phyloP scores from a whole-genome alignment of 495 filamentous ascomycete genomes.

The Trichoderma gamsii region DNA sequence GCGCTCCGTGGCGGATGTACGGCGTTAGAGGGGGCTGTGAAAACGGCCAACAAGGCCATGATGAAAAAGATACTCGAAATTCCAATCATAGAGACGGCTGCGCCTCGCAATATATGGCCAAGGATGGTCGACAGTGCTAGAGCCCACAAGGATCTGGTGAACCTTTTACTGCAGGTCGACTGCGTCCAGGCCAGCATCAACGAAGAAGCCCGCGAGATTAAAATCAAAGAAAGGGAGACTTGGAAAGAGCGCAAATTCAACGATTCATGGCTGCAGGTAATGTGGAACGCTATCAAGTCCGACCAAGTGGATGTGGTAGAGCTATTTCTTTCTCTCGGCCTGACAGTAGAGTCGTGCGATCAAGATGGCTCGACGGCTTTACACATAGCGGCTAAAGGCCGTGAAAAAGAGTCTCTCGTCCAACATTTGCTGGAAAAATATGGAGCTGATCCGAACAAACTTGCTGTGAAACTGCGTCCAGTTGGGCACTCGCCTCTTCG shows the following conservation, averaged over 20 bases:
- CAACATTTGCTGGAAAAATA: no score
- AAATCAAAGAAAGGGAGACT: no score
- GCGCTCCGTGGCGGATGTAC: neutral
- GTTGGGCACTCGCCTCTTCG: neutral
- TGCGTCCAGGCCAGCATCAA: neutral
- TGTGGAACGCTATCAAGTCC: no score
- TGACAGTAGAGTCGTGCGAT: no score
- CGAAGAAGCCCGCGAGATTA: neutral
- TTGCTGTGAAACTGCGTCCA: neutral
- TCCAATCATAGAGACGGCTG: neutral
- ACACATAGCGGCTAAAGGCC: no score
- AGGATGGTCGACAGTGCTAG: neutral
- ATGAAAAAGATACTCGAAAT: neutral
- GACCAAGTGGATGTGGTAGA: no score
- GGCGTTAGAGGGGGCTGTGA: neutral
- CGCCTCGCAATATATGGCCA: neutral
- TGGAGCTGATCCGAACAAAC: neutral
- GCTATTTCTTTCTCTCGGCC: no score
- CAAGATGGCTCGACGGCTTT: no score
- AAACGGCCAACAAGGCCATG: neutral
- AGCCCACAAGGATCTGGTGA: neutral
- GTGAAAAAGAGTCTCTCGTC: no score
- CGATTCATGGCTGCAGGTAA: no score
- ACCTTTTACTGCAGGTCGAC: neutral
- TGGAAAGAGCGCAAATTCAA: no score